Conservation (phyloP, 139 green algal genomes). For the Eudorina sp. region DNA sequence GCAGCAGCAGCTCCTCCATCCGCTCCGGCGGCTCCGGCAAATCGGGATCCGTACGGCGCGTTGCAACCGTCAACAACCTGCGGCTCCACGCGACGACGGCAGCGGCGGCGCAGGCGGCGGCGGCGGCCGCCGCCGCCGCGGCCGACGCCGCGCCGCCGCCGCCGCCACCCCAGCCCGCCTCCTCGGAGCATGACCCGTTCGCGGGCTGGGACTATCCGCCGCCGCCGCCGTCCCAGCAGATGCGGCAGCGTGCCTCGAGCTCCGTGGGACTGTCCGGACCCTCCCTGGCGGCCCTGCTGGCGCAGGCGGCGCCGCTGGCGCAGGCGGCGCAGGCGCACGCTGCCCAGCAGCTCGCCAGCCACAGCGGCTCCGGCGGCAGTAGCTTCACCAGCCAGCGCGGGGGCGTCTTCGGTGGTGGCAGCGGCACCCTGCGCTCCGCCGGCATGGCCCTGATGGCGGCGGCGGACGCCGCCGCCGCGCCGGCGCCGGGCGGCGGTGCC, state of each 20-base stretch:
- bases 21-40: too few relatives aligned
- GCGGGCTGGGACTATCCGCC: conserved; percentile 37
- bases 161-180: too few relatives aligned
- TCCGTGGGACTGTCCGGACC: conserved; percentile 12
- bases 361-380: not conserved
- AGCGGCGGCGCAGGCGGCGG: conserved; percentile 25
- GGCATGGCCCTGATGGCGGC: too few relatives aligned
- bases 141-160: not conserved
- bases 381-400: conserved; percentile 33
- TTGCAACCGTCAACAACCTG: conserved; percentile 1
- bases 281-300: not conserved
- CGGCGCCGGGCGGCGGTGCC: too few relatives aligned
- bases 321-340: conserved; percentile 34
- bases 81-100: conserved; percentile 29
- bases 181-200: conserved; percentile 3
- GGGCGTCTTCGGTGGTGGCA: not conserved
- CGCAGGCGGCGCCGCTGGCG: conserved; percentile 37
- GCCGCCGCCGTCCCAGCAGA: not conserved
- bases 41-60: not conserved
- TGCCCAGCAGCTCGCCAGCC: conserved; percentile 7
- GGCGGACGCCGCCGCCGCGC: not conserved
- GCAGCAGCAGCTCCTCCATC: not conserved
- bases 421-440: not conserved
- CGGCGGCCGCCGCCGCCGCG: not conserved
- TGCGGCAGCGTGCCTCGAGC: not conserved